Evolutionary conservation across 208 protist species (phyloP), one percentile per base, ranked within the genome.

Genomic region (Trypanosoma congolense): DNA sequence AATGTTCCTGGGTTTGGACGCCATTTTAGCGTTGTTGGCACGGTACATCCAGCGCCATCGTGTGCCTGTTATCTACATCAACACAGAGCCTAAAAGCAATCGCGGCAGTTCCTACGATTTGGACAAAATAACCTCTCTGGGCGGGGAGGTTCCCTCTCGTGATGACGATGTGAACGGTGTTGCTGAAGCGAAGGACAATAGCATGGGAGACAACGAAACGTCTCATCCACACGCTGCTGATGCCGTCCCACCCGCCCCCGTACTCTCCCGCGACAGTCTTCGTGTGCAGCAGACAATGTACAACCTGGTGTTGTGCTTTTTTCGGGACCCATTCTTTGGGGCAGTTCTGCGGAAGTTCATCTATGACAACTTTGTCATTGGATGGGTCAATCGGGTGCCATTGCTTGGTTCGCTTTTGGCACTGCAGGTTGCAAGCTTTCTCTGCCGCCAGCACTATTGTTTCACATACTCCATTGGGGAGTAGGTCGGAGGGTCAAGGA

Each of bases 261-360:
- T 81, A 0, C 65, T 83, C 4, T 87, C 80, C 9, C 73, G 77
- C 3, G 87, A 93, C 51, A 68, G 51, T 25, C 64, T 83, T 47
- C 83, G 87, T 0, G 53, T 83, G 9, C 80, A 89, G 56, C 72
- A 89, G 29, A 70, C 74, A n/a, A 40, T 75, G 52, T 76, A 77
- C 46, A 83, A 86, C 41, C 21, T 72, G 33, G 43, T 60, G n/a
- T 73, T 63, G 53, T 73, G 57, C 26, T 73, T 90, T 31, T 38
- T 91, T 9, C 83, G 79, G 8, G 83, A 92, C 57, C 87, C 87
- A 16, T 89, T 94, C 69, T 94, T 94, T 56, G 57, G 80, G 0
- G 58, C 66, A 26, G 65, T 80, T 19, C 59, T 94, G 47, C 82
- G 86, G 55, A 78, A 73, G 49, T 73, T 79, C 50, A 47, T 94